Evolutionary conservation across 768 basidiomycete species (phyloP), one percentile per base, ranked within the genome.

Genomic region (Termitomyces sp.): DNA sequence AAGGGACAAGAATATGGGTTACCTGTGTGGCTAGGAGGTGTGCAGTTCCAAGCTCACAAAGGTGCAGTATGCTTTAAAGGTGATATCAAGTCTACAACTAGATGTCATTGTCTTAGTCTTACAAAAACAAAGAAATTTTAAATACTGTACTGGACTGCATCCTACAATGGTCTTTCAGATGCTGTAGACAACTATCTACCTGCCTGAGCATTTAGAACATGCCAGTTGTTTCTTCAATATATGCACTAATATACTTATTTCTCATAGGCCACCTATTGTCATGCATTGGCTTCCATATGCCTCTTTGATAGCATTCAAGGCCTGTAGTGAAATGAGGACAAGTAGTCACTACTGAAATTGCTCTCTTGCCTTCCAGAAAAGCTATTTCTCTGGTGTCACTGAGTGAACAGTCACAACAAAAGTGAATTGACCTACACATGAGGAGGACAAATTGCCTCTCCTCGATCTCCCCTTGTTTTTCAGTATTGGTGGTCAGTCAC

Each of bases 231-330:
- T 72, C 71, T 68, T 74, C 74, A 63, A 86, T 84, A 64, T 82
- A 79, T 58, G 84, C 80, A 45, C 84, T 82, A 62, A 86, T 81
- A 71, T 83, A 86, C 43, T 81, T 77, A 72, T 86, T 86, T 53
- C 84, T 78, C 70, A 80, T 78, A 24, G 84, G 83, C 66, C 79
- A 83, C 48, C 84, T 76, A n/a, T 78, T 71, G 39, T 76, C 74
- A 53, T 76, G 72, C 51, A 76, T 76, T 46, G 81, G 78, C 62
- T 79, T 76, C 60, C 77, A 76, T 59, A 77, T 76, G 50, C 78
- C 73, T 34, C 79, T 80, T 53, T 76, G 72, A 66, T 85, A 84
- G 48, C 72, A 77, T 66, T 74, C 76, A 58, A 77, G 75, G 10
- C 76, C 83, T 86, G 51, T n/a, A n/a, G n/a, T 36, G 27, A 33